These are phyloP conservation scores for Candida pini DNA, from an alignment of 805 yeast species.

Conservation along the genomic window DNA sequence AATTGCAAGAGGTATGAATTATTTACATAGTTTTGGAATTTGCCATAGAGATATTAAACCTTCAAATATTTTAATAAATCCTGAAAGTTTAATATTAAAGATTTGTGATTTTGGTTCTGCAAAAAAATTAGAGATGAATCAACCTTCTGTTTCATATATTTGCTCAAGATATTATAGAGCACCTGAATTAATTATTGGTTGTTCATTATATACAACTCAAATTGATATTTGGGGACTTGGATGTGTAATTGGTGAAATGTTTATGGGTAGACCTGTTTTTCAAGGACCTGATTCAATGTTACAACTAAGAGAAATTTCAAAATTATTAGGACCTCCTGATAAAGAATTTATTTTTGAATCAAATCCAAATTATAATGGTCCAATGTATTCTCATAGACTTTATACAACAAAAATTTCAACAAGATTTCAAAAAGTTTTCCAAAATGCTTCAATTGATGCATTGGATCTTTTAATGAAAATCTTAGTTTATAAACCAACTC, in stretches of 20 bases:
- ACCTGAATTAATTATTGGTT: slow-evolving; percentile 92
- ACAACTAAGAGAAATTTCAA: slow-evolving; percentile 86
- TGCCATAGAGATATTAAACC: slow-evolving; percentile 86
- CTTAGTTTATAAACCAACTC: slow-evolving; percentile 85
- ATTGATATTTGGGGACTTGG: slow-evolving; percentile 98
- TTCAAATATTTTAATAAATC: slow-evolving; percentile 73
- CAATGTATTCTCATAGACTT: slow-evolving; percentile 58
- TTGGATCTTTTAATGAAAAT: slow-evolving; percentile 77
- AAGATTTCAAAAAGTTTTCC: slow-evolving; percentile 56
- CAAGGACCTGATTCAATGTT: slow-evolving; percentile 88
- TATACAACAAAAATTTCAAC: slow-evolving; percentile 22
- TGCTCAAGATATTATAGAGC: slow-evolving; percentile 95
- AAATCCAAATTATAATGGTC: slow-evolving; percentile 72
- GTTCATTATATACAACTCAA: slow-evolving; percentile 78
- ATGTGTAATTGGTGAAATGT: slow-evolving; percentile 92
- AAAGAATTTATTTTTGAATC: slow-evolving; percentile 65
- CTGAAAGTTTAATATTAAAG: slow-evolving; percentile 57
- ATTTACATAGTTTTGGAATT: slow-evolving; percentile 72
- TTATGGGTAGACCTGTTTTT: slow-evolving; percentile 88
- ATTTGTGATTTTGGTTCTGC: slow-evolving; percentile 87
- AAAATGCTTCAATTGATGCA: slow-evolving; percentile 79
- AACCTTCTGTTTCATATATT: slow-evolving; percentile 90
- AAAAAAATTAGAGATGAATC: slow-evolving; percentile 67
- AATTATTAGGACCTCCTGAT: slow-evolving; percentile 85
- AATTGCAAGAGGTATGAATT: slow-evolving; percentile 77